Conservation (phyloP, 352 stramenopile species). For the Pythium aristosporum region DNA sequence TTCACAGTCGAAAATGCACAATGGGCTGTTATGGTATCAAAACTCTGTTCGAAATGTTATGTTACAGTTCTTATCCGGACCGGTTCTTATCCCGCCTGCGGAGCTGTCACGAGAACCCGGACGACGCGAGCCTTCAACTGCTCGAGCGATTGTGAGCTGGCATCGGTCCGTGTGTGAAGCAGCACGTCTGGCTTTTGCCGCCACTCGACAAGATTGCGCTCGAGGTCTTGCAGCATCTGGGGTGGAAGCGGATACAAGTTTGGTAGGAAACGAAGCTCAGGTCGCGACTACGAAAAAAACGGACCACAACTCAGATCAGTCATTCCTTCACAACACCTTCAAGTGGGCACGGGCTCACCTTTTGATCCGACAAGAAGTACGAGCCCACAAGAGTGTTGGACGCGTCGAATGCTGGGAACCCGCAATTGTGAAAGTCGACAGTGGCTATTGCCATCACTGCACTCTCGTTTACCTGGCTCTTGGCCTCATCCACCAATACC, state of each 20-base stretch:
- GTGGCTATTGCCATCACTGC: constrained; percentile 38
- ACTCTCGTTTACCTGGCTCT: constrained; percentile 30
- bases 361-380: constrained; percentile 49
- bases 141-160: constrained; percentile 14
- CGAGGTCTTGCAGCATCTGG: constrained; percentile 62
- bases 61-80: constrained; percentile 9
- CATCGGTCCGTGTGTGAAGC: constrained; percentile 11
- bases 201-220: constrained; percentile 37
- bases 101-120: neutral
- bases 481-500: constrained; percentile 36
- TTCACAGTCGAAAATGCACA: neutral
- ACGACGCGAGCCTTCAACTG: constrained; percentile 27
- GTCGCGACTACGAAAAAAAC: constrained; percentile 20
- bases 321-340: neutral
- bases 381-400: constrained; percentile 50
- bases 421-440: constrained; percentile 59
- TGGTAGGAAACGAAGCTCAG: constrained; percentile 51
- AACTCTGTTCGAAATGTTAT: constrained; percentile 9
- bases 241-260: constrained; percentile 57
- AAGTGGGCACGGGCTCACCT: constrained; percentile 18
- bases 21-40: constrained; percentile 3
- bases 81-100: too few species aligned
- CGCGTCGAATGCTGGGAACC: constrained; percentile 56
- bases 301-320: neutral
- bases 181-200: constrained; percentile 15